A percentile compares a stretch with the other conserved stretches of the same genome.
Conservation (phyloP, 345 rosid species). For the Conringia planisiliqua region DNA sequence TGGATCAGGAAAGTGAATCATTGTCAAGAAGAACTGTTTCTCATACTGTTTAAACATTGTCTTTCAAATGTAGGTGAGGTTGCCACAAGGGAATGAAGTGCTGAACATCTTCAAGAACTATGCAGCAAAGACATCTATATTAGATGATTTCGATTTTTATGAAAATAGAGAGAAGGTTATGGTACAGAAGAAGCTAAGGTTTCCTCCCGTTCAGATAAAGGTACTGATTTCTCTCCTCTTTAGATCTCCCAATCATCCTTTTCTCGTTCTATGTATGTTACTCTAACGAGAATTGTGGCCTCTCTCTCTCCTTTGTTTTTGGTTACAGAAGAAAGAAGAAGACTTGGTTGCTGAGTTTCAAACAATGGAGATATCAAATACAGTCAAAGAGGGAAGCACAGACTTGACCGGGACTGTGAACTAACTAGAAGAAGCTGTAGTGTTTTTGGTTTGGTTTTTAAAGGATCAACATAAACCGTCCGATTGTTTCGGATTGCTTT, state of each 20-base stretch:
- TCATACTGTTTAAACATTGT: neutral
- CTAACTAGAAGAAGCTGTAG: conserved; percentile 20
- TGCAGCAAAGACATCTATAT: conserved; percentile 49
- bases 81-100: conserved; percentile 55
- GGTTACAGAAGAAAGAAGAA: conserved; percentile 31
- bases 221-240: conserved; percentile 1
- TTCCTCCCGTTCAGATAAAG: conserved; percentile 21
- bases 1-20: neutral
- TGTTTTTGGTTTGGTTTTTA: conserved; percentile 4
- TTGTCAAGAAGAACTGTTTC: neutral
- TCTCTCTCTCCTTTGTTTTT: neutral
- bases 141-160: conserved; percentile 66
- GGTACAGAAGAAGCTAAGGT: conserved; percentile 54
- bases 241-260: neutral
- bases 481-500: conserved; percentile 32
- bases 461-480: conserved; percentile 19
- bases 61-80: conserved; percentile 44
- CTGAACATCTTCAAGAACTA: conserved; percentile 56
- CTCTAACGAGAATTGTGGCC: neutral
- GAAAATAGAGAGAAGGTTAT: conserved; percentile 65
- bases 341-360: conserved; percentile 30
- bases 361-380: conserved; percentile 17
- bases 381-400: conserved; percentile 18
- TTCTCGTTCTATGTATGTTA: neutral
- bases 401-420: neutral